phyloP scores from a whole-genome alignment of 108 stramenopile genomes.

The Discostella stelligeroides region DNA sequence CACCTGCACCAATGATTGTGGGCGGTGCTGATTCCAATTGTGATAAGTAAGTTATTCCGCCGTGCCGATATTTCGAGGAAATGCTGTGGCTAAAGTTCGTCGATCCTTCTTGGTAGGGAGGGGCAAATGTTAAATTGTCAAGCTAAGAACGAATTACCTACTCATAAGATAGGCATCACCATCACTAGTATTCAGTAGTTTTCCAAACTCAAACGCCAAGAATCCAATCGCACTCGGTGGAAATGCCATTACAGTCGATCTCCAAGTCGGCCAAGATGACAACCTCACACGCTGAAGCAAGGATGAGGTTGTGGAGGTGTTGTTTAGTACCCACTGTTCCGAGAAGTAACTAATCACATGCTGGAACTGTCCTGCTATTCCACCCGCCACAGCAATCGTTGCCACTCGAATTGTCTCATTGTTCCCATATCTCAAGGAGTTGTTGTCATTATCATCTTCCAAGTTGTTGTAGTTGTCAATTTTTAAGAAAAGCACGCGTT shows the following conservation, averaged over 20 bases:
- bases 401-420: conserved; percentile 10
- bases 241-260: conserved; percentile 58
- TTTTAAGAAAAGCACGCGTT: conserved; percentile 36
- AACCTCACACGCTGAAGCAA: conserved; percentile 10
- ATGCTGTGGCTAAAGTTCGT: not conserved
- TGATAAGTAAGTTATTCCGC: not conserved
- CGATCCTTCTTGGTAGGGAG: too few relatives aligned
- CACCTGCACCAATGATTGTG: conserved; percentile 39
- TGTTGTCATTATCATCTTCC: not conserved
- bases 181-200: conserved; percentile 20
- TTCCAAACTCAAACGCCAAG: conserved; percentile 80
- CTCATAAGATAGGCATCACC: too few relatives aligned
- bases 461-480: too few relatives aligned
- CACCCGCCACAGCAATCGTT: conserved; percentile 64
- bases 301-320: not conserved
- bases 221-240: conserved; percentile 68
- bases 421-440: not conserved
- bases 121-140: too few relatives aligned
- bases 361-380: conserved; percentile 66
- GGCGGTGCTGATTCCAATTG: too few relatives aligned
- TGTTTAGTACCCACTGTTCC: conserved; percentile 46
- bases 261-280: conserved; percentile 38
- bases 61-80: not conserved
- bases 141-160: too few relatives aligned
- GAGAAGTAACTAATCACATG: conserved; percentile 59